phyloP scores from a whole-genome alignment of 331 rosid species.

The Quercus lobata region DNA sequence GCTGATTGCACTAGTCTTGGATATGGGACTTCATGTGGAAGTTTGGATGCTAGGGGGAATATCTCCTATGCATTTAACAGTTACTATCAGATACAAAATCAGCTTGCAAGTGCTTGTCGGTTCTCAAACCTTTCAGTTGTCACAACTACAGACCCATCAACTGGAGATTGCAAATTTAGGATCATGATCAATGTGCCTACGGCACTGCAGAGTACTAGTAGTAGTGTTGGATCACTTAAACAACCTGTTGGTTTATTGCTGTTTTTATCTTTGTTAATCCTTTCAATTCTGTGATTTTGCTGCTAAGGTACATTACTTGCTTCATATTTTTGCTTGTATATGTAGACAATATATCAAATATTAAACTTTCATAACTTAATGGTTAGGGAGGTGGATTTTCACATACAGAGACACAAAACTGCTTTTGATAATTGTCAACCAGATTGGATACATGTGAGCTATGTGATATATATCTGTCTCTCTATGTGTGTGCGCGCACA shows the following conservation, averaged over 20 bases:
- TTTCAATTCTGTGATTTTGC: slow-evolving; percentile 28
- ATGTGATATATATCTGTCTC: too few relatives aligned
- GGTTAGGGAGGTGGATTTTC: too few relatives aligned
- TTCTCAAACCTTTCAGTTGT: slow-evolving; percentile 63
- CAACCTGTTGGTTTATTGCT: slow-evolving; percentile 19
- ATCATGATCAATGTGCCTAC: slow-evolving; percentile 55
- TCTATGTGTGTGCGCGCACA: too few relatives aligned
- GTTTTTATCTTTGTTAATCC: slow-evolving; percentile 21
- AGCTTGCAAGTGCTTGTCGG: slow-evolving; percentile 65
- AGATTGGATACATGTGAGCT: too few relatives aligned
- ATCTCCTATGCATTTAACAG: slow-evolving; percentile 85
- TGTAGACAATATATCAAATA: neutral
- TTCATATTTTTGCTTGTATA: neutral
- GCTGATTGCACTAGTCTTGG: slow-evolving; percentile 94
- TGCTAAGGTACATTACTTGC: neutral
- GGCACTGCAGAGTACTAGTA: neutral
- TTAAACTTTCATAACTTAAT: neutral
- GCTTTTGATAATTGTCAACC: too few relatives aligned
- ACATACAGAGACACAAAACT: too few relatives aligned
- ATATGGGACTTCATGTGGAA: slow-evolving; percentile 70
- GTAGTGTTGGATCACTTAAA: slow-evolving; percentile 20
- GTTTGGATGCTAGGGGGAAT: slow-evolving; percentile 57
- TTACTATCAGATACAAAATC: slow-evolving; percentile 68
- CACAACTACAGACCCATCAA: slow-evolving; percentile 63
- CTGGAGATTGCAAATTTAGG: slow-evolving; percentile 57